Evolutionary conservation across 306 rosid genomes (phyloP).

Genomic region (Vigna unguiculata): DNA sequence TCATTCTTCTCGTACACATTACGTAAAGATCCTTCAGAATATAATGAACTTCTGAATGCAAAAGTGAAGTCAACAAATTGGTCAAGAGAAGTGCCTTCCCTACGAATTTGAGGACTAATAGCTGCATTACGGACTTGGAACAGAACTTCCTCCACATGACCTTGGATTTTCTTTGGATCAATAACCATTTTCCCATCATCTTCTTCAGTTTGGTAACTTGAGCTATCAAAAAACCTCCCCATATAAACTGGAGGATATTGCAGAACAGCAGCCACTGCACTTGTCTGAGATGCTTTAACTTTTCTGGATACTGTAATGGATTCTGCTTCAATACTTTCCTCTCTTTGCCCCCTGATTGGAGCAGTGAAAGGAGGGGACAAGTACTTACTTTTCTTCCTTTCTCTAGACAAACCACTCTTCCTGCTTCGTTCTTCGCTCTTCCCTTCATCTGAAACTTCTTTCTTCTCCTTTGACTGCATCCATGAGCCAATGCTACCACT

Average conservation of each 20-base stretch:
- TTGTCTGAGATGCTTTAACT: slow-evolving; percentile 25
- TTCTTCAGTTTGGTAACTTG: slow-evolving; percentile 43
- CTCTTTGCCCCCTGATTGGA: slow-evolving; percentile 47
- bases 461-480: slow-evolving; percentile 45
- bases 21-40: slow-evolving; percentile 52
- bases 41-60: slow-evolving; percentile 65
- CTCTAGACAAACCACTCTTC: slow-evolving; percentile 54
- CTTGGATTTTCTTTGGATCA: slow-evolving; percentile 60
- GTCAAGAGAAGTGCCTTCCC: slow-evolving; percentile 45
- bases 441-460: slow-evolving; percentile 39
- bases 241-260: slow-evolving; percentile 43
- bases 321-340: slow-evolving; percentile 43
- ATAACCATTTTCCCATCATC: slow-evolving; percentile 43
- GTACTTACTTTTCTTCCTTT: slow-evolving; percentile 87
- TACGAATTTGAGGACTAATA: slow-evolving; percentile 46
- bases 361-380: slow-evolving; percentile 84
- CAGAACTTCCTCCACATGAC: slow-evolving; percentile 50
- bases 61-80: slow-evolving; percentile 53
- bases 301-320: slow-evolving; percentile 38
- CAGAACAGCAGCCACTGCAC: slow-evolving; percentile 35
- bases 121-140: slow-evolving; percentile 58
- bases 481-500: slow-evolving; percentile 30
- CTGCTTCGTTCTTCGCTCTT: slow-evolving; percentile 44
- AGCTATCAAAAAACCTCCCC: slow-evolving; percentile 38
- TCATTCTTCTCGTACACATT: slow-evolving; percentile 45